Evolutionary conservation across 225 moss, liverwort and hornwort species (phyloP).

Genomic region (Bryoerythrophyllum caledonicum): DNA sequence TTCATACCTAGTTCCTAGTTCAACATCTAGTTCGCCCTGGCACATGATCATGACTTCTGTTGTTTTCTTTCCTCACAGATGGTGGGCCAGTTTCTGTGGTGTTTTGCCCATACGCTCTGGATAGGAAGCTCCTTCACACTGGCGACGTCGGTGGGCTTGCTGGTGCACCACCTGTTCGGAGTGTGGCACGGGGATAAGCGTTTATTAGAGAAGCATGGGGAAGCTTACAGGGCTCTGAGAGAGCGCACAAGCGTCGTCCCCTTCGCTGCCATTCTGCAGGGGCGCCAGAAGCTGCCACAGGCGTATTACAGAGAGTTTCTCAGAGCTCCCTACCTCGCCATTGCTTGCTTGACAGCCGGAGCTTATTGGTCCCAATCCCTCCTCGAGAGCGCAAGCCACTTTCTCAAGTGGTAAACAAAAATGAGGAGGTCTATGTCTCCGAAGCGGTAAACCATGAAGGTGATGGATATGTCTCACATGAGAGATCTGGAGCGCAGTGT

Average conservation of each 20-base stretch:
- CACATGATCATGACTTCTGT: background rate
- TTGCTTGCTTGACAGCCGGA: constrained; percentile 52
- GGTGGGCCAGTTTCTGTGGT: constrained; percentile 83
- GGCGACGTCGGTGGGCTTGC: constrained; percentile 58
- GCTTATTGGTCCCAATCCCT: constrained; percentile 69
- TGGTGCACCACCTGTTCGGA: constrained; percentile 77
- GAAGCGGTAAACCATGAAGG: no score
- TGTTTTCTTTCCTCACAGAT: constrained; percentile 41
- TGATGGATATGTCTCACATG: no score
- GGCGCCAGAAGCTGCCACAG: constrained; percentile 60
- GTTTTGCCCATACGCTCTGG: constrained; percentile 80
- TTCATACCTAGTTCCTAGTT: no score
- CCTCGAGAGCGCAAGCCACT: constrained; percentile 51
- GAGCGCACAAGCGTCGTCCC: constrained; percentile 67
- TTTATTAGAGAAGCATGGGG: constrained; percentile 51
- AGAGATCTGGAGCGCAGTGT: no score
- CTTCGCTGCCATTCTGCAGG: constrained; percentile 68
- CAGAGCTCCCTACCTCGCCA: constrained; percentile 64
- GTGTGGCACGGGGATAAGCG: constrained; percentile 82
- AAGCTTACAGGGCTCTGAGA: constrained; percentile 56
- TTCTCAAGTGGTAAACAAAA: constrained; percentile 46
- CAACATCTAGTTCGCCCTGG: no score
- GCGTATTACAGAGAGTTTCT: constrained; percentile 71
- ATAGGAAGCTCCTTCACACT: constrained; percentile 80
- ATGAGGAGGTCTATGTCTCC: no score